Evolutionary conservation across 495 filamentous ascomycete species (phyloP), one percentile per base, ranked within the genome.

Genomic region (Talaromyces liani): DNA sequence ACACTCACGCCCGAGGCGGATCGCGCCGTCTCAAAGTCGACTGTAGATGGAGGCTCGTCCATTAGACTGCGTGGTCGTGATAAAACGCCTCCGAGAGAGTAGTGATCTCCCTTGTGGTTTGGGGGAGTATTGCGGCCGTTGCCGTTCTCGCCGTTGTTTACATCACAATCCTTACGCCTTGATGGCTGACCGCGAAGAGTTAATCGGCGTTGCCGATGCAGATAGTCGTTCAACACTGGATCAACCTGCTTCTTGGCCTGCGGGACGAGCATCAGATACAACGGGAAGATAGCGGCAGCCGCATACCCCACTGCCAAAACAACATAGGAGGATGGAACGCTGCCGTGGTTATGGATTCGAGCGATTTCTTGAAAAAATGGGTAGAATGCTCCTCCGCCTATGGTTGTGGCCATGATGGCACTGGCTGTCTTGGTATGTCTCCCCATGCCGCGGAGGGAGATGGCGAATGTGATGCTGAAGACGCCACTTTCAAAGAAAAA

Each of bases 401-500:
- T 80, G 9, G 82, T 80, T n/a, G 77, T 75, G 2, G 87, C 81
- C 51, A 89, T 67, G 27, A 83, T 62, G 0, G 80, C 75, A 2
- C 80, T 71, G 7, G 80, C 87, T 7, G 81, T 79, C 66, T 89
- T 89, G 4, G 85, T 87, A 68, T 86, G 79, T 12, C 69, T 72
- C 7, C 82, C 87, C 14, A 85, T 78, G 16, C 87, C 87, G 33
- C 85, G 86, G 5, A 89, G 66, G 3, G 80, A 77, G 34, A 85
- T 79, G 41, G 82, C 83, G 66, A 84, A 89, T 64, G 88, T 83
- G 47, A 84, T 82, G 61, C 85, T 81, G 73, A 87, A 91, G 3
- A 81, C 76, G 36, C 80, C 77, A 60, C 82, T 80, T 73, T 90
- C 82, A 63, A 88, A 87, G 54, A 89, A 81, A 65, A 80, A 84